Conservation (phyloP, 2,329 filamentous ascomycete genomes). For the Pestalotiopsis fici region DNA sequence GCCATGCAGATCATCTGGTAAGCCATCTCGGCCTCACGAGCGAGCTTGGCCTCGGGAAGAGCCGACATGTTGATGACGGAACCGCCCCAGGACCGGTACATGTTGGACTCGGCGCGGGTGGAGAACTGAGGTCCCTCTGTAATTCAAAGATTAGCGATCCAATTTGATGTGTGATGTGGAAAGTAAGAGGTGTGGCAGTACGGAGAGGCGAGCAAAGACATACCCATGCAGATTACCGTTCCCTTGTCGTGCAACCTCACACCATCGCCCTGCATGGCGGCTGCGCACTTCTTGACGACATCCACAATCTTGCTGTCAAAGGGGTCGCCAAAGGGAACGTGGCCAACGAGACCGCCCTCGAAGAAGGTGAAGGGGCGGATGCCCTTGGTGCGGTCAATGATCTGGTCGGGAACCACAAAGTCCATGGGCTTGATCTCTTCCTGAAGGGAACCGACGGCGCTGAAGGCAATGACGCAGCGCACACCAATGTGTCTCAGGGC, state of each 20-base stretch:
- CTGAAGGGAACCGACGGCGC: conserved; percentile 87
- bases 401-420: conserved; percentile 94
- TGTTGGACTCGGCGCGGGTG: conserved; percentile 90
- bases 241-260: conserved; percentile 83
- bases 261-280: conserved; percentile 76
- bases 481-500: conserved; percentile 91
- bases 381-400: conserved; percentile 97
- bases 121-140: conserved; percentile 97
- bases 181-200: background rate
- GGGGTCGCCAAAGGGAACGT: conserved; percentile 94
- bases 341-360: conserved; percentile 85
- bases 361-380: conserved; percentile 95
- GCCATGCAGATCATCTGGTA: conserved; percentile 99
- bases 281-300: conserved; percentile 77
- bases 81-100: conserved; percentile 94
- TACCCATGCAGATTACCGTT: conserved; percentile 89
- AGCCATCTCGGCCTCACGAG: conserved; percentile 90
- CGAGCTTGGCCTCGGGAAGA: conserved; percentile 93
- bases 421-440: conserved; percentile 94
- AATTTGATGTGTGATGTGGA: background rate
- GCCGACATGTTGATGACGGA: conserved; percentile 98
- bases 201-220: conserved; percentile 25
- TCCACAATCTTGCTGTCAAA: conserved; percentile 80
- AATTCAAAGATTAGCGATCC: background rate
- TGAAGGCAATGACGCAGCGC: conserved; percentile 89